Conservation (phyloP, 2,329 filamentous ascomycete species). For the Pseudopyricularia javanii region DNA sequence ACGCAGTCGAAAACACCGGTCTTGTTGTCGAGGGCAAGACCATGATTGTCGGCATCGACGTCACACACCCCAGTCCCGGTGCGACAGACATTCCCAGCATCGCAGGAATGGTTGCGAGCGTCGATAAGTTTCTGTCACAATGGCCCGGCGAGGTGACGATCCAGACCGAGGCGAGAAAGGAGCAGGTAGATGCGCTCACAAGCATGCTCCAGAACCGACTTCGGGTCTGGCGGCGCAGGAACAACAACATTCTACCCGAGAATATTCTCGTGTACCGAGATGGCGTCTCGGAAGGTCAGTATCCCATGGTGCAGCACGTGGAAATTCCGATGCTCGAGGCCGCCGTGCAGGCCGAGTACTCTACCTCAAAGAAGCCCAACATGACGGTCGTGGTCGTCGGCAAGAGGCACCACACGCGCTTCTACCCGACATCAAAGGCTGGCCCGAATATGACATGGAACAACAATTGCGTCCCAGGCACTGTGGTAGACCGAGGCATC, state of each 20-base stretch:
- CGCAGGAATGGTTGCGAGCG: conserved; percentile 67
- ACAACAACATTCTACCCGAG: conserved; percentile 38
- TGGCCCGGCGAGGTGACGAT: conserved; percentile 48
- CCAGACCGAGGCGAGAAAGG: background rate
- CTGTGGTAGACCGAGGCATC: conserved; percentile 74
- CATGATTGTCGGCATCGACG: conserved; percentile 81
- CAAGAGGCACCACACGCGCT: conserved; percentile 81
- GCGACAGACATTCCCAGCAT: conserved; percentile 35
- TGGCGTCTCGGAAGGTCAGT: conserved; percentile 82
- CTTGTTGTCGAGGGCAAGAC: conserved; percentile 46
- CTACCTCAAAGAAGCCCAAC: conserved; percentile 32
- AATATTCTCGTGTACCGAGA: conserved; percentile 81
- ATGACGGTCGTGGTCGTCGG: conserved; percentile 69
- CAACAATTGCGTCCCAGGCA: conserved; percentile 63
- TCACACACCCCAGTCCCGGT: conserved; percentile 61
- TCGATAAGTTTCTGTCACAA: conserved; percentile 58
- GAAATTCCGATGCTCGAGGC: conserved; percentile 56
- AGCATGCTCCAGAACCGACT: background rate
- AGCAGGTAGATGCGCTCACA: background rate
- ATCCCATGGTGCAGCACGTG: conserved; percentile 49
- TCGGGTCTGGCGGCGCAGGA: conserved; percentile 50
- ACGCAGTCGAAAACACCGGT: conserved; percentile 22
- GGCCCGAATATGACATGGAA: conserved; percentile 30
- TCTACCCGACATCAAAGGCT: conserved; percentile 52
- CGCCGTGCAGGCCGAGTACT: conserved; percentile 37